Evolutionary conservation across 495 filamentous ascomycete genomes (phyloP).

Genomic region (Venustampulla echinocandica): DNA sequence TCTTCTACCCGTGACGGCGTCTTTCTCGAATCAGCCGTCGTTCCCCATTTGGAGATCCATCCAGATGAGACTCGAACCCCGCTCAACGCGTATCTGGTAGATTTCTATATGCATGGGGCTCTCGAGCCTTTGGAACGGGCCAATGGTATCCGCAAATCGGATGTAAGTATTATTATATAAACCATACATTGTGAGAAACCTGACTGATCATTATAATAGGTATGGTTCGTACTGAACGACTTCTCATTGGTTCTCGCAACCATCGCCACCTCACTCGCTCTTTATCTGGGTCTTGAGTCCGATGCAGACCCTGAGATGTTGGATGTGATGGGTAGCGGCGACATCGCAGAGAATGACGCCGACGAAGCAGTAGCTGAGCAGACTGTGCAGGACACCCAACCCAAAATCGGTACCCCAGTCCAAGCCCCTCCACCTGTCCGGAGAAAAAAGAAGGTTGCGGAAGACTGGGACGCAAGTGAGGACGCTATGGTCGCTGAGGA

Average conservation of each 20-base stretch:
- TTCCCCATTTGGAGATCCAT: constrained; percentile 54
- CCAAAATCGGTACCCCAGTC: neutral
- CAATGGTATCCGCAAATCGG: constrained; percentile 52
- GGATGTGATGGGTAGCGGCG: constrained; percentile 32
- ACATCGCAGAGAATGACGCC: constrained; percentile 24
- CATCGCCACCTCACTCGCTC: constrained; percentile 48
- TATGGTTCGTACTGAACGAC: constrained; percentile 35
- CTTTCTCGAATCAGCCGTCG: constrained; percentile 61
- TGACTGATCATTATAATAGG: constrained; percentile 43
- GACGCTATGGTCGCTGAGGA: constrained; percentile 22
- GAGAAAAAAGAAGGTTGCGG: constrained; percentile 32
- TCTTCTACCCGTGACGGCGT: constrained; percentile 51
- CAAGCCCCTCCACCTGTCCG: constrained; percentile 7
- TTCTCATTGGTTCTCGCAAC: constrained; percentile 63
- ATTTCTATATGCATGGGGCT: constrained; percentile 68
- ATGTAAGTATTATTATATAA: constrained; percentile 54
- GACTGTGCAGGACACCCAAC: constrained; percentile 5
- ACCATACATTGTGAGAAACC: constrained; percentile 39
- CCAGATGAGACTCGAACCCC: constrained; percentile 41
- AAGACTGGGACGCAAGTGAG: constrained; percentile 31
- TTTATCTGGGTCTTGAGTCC: constrained; percentile 29
- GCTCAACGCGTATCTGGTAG: constrained; percentile 63
- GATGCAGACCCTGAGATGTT: constrained; percentile 32
- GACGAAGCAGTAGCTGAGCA: constrained; percentile 25
- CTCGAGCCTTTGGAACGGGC: constrained; percentile 41